Evolutionary conservation across 257 asterid genomes (phyloP).

Genomic region (Verbena officinalis): DNA sequence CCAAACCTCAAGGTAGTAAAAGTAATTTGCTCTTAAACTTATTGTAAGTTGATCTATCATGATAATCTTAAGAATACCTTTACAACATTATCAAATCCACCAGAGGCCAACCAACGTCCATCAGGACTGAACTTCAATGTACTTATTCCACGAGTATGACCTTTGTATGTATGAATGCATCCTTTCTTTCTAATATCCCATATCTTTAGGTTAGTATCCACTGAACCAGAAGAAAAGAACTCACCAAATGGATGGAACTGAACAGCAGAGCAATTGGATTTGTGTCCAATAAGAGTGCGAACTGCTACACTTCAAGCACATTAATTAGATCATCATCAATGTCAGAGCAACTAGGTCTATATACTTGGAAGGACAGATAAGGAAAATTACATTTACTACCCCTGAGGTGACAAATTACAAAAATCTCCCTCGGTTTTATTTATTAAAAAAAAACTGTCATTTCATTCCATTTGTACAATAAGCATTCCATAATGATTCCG

Average conservation of each 20-base stretch:
- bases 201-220: conserved; percentile 94
- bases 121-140: conserved; percentile 91
- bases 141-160: conserved; percentile 96
- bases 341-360: too few species aligned
- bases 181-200: conserved; percentile 99
- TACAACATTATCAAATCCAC: conserved; percentile 93
- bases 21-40: neutral
- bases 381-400: too few species aligned
- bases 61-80: conserved; percentile 56
- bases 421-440: too few species aligned
- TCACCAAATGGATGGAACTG: conserved; percentile 99
- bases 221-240: conserved; percentile 97
- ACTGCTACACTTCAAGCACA: conserved; percentile 78
- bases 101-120: conserved; percentile 99
- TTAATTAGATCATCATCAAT: conserved; percentile 34
- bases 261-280: conserved; percentile 95
- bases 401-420: too few species aligned
- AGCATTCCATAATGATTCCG: too few species aligned
- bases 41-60: conserved; percentile 13
- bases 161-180: conserved; percentile 93
- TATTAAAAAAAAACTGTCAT: too few species aligned
- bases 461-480: too few species aligned
- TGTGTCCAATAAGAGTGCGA: conserved; percentile 95
- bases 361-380: conserved; percentile 19
- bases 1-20: too few species aligned